phyloP scores from a whole-genome alignment of 164 flowering plant species.

The Akebia trifoliata region DNA sequence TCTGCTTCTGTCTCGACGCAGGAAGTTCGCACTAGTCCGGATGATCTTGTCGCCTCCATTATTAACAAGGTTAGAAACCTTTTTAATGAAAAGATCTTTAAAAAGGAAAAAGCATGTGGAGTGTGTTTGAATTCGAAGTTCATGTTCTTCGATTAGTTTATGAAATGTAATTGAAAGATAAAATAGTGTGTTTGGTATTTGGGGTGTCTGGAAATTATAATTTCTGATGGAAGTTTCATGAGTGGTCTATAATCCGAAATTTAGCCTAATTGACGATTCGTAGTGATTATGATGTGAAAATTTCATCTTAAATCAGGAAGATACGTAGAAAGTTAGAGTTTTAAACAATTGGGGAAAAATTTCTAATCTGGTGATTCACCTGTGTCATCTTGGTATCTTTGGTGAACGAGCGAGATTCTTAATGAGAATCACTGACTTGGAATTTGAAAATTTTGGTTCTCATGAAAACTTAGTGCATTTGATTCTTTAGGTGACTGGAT shows the following conservation, averaged over 20 bases:
- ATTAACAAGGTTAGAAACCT: constrained; percentile 47
- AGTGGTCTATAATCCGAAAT: neutral
- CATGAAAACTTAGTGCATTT: neutral
- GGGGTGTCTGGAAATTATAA: neutral
- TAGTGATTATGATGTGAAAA: neutral
- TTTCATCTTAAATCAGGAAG: too few species aligned
- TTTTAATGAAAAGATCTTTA: neutral
- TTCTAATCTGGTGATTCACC: too few species aligned
- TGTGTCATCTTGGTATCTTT: neutral
- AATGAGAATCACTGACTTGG: neutral
- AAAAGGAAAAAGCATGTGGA: neutral
- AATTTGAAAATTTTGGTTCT: neutral
- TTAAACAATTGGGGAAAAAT: too few species aligned
- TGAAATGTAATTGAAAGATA: neutral
- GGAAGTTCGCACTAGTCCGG: constrained; percentile 30
- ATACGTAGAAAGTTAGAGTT: too few species aligned
- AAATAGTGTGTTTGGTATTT: neutral
- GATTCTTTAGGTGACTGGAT: constrained; percentile 45
- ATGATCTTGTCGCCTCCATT: constrained; percentile 45
- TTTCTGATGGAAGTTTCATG: too few species aligned
- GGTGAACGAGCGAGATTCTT: neutral
- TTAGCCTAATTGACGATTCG: neutral
- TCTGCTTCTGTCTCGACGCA: constrained; percentile 27
- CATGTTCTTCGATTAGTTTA: neutral
- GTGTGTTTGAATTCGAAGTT: neutral